These are phyloP conservation scores for Debaryomycetaceae sp. DNA, from an alignment of 1,139 yeast genomes.

Conservation along the genomic window DNA sequence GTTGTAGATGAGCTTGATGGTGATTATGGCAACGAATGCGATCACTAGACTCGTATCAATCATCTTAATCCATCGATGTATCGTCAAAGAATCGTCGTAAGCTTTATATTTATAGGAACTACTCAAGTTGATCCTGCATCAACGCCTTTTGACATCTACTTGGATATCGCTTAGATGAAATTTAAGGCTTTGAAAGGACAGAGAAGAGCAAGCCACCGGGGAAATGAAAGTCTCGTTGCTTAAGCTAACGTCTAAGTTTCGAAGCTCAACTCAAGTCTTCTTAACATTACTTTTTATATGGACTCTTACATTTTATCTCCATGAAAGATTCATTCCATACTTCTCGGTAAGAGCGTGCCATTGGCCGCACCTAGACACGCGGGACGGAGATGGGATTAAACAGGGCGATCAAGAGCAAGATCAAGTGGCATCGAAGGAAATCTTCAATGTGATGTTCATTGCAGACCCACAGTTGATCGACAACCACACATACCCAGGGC, in stretches of 20 bases:
- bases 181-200: no score
- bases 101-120: no score
- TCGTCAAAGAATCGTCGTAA: no score
- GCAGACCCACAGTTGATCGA: slow-evolving; percentile 51
- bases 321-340: slow-evolving; percentile 32
- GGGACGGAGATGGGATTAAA: slow-evolving; percentile 1
- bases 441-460: slow-evolving; percentile 30
- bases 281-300: slow-evolving; percentile 23
- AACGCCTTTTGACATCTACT: no score
- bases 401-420: slow-evolving; percentile 8
- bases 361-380: slow-evolving; percentile 23
- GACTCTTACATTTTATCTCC: slow-evolving; percentile 28
- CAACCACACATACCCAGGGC: slow-evolving; percentile 48
- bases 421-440: not conserved
- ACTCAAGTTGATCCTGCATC: no score
- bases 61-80: no score
- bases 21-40: slow-evolving; percentile 17
- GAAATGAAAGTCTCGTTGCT: not conserved
- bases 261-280: slow-evolving; percentile 26
- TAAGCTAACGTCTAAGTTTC: slow-evolving; percentile 15
- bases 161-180: no score
- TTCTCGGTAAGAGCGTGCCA: slow-evolving; percentile 26
- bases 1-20: slow-evolving; percentile 18
- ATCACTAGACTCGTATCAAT: slow-evolving; percentile 11
- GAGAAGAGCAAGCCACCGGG: no score